phyloP scores from a whole-genome alignment of 805 yeast species.

The Metschnikowia drakensbergensis region DNA sequence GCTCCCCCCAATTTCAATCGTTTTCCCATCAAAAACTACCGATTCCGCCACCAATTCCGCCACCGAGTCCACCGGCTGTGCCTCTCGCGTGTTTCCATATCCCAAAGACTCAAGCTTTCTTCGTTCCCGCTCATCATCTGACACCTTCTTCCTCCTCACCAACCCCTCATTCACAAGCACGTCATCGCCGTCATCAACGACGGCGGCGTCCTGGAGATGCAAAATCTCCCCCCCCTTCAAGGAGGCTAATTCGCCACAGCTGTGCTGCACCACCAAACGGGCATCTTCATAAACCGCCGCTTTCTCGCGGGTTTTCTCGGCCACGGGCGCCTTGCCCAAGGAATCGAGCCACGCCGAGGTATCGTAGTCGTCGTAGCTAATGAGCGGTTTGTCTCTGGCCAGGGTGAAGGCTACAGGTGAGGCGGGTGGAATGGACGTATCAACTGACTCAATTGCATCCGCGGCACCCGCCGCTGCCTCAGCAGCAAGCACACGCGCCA shows the following conservation, averaged over 20 bases:
- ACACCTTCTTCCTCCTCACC: conserved; percentile 23
- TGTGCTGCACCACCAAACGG: conserved; percentile 45
- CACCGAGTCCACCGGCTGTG: conserved; percentile 1
- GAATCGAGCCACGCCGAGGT: conserved; percentile 15
- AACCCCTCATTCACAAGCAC: conserved; percentile 39
- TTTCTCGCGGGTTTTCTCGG: conserved; percentile 21
- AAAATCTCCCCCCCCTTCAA: conserved; percentile 45
- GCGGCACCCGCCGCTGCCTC: not conserved
- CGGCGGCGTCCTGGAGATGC: conserved; percentile 52
- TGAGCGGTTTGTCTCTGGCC: conserved; percentile 7
- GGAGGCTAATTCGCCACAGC: conserved; percentile 34
- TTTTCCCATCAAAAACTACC: conserved; percentile 12
- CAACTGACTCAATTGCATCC: too few relatives aligned
- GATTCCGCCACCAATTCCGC: not conserved
- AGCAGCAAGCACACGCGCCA: not conserved
- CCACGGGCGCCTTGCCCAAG: conserved; percentile 14
- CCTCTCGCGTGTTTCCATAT: conserved; percentile 5
- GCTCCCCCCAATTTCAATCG: not conserved
- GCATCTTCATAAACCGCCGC: conserved; percentile 21
- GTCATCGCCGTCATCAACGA: conserved; percentile 32
- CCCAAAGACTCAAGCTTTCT: conserved; percentile 13
- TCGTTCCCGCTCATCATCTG: conserved; percentile 26
- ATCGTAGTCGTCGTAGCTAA: conserved; percentile 14
- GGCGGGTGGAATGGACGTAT: too few relatives aligned
- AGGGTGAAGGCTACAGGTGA: too few relatives aligned